Base-by-base conservation (phyloP, 108 stramenopile genomes). In the Cyclotella cryptica region DNA sequence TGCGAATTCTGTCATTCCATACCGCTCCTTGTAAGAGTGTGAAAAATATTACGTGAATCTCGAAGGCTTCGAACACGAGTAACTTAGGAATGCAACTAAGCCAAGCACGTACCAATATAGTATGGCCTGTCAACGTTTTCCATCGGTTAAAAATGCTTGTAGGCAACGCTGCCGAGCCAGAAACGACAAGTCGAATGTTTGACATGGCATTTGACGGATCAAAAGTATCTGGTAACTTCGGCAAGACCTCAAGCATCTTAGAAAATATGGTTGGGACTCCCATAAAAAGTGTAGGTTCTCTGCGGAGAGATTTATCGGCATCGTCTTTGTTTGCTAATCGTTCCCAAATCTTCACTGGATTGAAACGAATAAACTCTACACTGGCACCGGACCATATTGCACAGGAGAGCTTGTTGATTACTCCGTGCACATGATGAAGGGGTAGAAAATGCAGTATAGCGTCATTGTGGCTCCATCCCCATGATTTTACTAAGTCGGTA, bases 1-100 rank as follows among this genome's bases (percentile, higher is more conserved):
- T 18, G 75, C 87, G 61, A 88, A 75, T 66, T 85, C 84, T 0
- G 84, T 83, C 87, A 87, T 87, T 19, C 87, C 87, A 44, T 87
- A 87, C 30, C 86, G 55, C 52, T 87, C 47, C 47, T 49, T 49
- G 47, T 17, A 49, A 49, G 22, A 28, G 3, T 14, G 22, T 55
- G 49, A 3, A 51, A 21, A 18, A 21, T 3, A 21, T 51, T 3
- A 51, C 49, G n/a, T n/a, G n/a, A n/a, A 58, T 58, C 24, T 28
- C 7, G 26, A 49, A 49, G 1, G 47, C 6, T 35, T 35, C 35
- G 6, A 35, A 9, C 47, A 49, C 9, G 13, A 45, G 44, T 17
- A 7, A 49, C 3, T 1, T n/a, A 49, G 47, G n/a, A n/a, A 27
- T 58, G 26, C 22, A 58, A 58, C 22, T 13, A 58, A 26, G 26